Evolutionary conservation across 2,329 filamentous ascomycete species (phyloP), one percentile per base, ranked within the genome.

Genomic region (Lecanicillium sp.): DNA sequence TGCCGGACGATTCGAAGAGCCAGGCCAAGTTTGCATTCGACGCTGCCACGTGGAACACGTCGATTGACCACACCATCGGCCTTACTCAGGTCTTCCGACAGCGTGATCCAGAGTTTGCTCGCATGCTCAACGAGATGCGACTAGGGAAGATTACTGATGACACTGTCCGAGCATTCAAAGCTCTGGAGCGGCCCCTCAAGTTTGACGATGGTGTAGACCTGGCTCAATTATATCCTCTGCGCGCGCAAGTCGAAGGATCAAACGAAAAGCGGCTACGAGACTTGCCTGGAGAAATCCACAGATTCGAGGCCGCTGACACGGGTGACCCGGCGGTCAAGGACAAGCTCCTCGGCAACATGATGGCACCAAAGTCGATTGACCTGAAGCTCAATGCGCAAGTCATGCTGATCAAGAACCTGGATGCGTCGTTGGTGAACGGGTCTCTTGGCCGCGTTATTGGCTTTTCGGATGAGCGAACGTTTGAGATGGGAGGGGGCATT

Each of bases 341-440:
- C 38, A 90, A 83, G 60, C 67, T 97, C 1, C 72, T 98, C 5
- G 67, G 78, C 5, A 95, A 91, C 60, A 95, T 94, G 80, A 96
- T 98, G 87, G 90, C 93, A 0, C 90, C 93, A 0, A 84, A 85
- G 57, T 62, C 68, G 0, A 79, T 98, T 17, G 81, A 86, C 27
- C 69, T 98, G 24, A 97, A 96, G 65, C 84, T 93, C 53, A 88
- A 90, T 9, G 88, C 93, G 0, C 94, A 98, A 62, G 94, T 98
- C 37, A 98, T 98, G 93, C 73, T 98, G n/a, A 96, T 98, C 74
- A 98, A 98, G 67, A 98, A 98, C 58, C 84, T 97, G 69, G 93
- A 98, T 60, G 89, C 95, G 32, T 84, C 81, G 0, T 76, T 98
- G 0, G 93, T 97, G 56, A 98, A 98, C 61, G 93, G 93, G 4